Percentiles rank a stretch among this genome's conserved stretches.
Conservation (phyloP, 2,329 filamentous ascomycete species). For the Fusarium agapanthi region DNA sequence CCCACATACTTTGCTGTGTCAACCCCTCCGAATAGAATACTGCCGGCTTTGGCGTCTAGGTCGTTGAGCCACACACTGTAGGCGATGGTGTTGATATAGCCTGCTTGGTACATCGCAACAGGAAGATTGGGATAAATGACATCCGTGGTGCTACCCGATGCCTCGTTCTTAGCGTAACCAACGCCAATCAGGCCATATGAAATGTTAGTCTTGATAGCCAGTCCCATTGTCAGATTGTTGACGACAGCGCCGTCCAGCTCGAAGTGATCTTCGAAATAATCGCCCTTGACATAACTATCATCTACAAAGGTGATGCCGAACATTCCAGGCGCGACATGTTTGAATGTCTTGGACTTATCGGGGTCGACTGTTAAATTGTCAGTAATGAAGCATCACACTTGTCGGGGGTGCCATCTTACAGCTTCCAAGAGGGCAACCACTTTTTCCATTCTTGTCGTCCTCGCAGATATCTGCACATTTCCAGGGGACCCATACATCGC, state of each 20-base stretch:
- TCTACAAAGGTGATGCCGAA: constrained; percentile 72
- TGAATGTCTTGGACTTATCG: constrained; percentile 56
- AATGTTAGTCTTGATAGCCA: constrained; percentile 63
- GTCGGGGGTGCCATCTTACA: constrained; percentile 50
- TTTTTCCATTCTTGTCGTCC: constrained; percentile 9
- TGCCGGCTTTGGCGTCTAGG: constrained; percentile 69
- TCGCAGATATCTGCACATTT: constrained; percentile 52
- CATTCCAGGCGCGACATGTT: constrained; percentile 50
- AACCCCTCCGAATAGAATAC: constrained; percentile 82
- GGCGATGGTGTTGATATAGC: constrained; percentile 70
- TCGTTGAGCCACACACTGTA: constrained; percentile 77
- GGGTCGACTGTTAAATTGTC: constrained; percentile 54
- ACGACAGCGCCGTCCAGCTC: constrained; percentile 61
- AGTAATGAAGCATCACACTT: constrained; percentile 20
- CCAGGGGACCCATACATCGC: constrained; percentile 69
- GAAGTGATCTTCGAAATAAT: constrained; percentile 68
- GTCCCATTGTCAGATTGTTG: constrained; percentile 66
- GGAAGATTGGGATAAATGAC: constrained; percentile 67
- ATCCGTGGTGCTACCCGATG: constrained; percentile 45
- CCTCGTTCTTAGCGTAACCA: constrained; percentile 66
- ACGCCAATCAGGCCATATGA: constrained; percentile 67
- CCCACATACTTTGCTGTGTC: constrained; percentile 78
- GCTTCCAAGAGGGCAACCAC: constrained; percentile 55
- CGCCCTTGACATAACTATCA: constrained; percentile 63
- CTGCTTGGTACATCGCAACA: constrained; percentile 68